Conservation (phyloP, 2,329 filamentous ascomycete species). For the Davidsoniella australis region DNA sequence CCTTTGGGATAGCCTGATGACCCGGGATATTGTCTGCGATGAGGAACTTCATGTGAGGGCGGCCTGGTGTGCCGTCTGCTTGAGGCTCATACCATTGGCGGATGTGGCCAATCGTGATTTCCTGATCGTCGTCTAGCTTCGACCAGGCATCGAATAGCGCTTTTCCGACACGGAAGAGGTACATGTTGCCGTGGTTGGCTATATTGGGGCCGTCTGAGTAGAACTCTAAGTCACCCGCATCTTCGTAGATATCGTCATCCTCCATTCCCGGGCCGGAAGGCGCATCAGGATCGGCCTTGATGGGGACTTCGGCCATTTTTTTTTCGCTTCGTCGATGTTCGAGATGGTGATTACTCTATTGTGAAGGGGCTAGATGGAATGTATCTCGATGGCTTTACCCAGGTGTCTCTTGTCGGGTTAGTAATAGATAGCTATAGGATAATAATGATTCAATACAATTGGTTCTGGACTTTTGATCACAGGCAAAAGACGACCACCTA, state of each 20-base stretch:
- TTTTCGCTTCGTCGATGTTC: neutral
- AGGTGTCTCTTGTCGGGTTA: too few relatives aligned
- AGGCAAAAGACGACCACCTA: too few relatives aligned
- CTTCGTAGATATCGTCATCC: constrained; percentile 53
- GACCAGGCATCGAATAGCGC: constrained; percentile 69
- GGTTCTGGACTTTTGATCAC: too few relatives aligned
- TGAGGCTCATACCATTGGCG: constrained; percentile 38
- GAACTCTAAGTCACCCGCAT: constrained; percentile 40
- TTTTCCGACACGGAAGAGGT: constrained; percentile 62
- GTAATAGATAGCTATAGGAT: too few relatives aligned
- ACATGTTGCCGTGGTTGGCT: constrained; percentile 28
- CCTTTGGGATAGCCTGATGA: constrained; percentile 65
- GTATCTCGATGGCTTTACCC: too few relatives aligned
- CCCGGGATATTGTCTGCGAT: constrained; percentile 45
- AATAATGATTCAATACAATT: too few relatives aligned
- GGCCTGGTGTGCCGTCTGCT: constrained; percentile 13
- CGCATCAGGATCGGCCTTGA: constrained; percentile 34
- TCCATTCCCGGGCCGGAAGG: constrained; percentile 21
- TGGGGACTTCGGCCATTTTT: constrained; percentile 13
- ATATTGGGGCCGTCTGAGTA: constrained; percentile 26
- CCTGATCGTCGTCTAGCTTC: constrained; percentile 57
- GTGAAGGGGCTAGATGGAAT: too few relatives aligned
- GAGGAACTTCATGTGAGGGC: constrained; percentile 43
- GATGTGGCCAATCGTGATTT: constrained; percentile 67
- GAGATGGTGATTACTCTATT: too few relatives aligned